phyloP scores from a whole-genome alignment of 257 asterid species.

The Eucommia ulmoides region DNA sequence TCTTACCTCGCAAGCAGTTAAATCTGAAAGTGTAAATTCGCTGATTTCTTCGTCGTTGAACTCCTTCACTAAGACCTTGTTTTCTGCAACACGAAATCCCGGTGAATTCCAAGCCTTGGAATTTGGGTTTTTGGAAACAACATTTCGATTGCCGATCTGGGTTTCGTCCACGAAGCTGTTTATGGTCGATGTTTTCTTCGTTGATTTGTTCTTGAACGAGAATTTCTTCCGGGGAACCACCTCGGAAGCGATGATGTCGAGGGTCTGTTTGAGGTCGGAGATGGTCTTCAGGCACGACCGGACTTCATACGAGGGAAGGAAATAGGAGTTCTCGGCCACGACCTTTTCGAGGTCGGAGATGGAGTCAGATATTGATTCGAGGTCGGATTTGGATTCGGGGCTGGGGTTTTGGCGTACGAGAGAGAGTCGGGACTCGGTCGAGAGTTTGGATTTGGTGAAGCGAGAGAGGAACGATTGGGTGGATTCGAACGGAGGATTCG shows the following conservation, averaged over 20 bases:
- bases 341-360: constrained; percentile 66
- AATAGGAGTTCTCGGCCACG: constrained; percentile 61
- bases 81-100: constrained; percentile 45
- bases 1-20: constrained; percentile 55
- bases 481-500: constrained; percentile 26
- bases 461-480: constrained; percentile 50
- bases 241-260: constrained; percentile 40
- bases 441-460: constrained; percentile 52
- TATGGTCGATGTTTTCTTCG: constrained; percentile 32
- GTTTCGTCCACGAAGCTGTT: too few species aligned
- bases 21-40: constrained; percentile 53
- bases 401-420: constrained; percentile 28
- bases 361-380: constrained; percentile 34
- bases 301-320: constrained; percentile 65
- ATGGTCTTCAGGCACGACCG: constrained; percentile 53
- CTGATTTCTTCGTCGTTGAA: constrained; percentile 35
- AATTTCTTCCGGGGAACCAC: constrained; percentile 78
- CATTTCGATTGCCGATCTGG: too few species aligned
- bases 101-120: constrained; percentile 25
- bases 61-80: constrained; percentile 41
- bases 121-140: constrained; percentile 15
- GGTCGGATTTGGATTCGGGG: constrained; percentile 32
- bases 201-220: constrained; percentile 59
- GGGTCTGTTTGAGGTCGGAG: constrained; percentile 43
- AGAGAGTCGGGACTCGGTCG: constrained; percentile 49